phyloP scores from a whole-genome alignment of 371 early-diverging fungal species.

The Apophysomyces trapeziformis region DNA sequence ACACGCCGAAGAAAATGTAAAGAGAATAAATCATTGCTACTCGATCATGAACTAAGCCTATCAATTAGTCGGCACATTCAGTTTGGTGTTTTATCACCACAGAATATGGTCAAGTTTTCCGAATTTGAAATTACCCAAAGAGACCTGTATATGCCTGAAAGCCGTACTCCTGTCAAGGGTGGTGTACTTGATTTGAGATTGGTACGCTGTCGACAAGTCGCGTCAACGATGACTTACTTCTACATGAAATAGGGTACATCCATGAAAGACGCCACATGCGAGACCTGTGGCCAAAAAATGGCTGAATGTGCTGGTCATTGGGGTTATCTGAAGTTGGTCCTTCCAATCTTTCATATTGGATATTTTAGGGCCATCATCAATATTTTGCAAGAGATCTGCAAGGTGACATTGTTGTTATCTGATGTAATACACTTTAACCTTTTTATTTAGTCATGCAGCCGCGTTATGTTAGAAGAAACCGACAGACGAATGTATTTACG shows the following conservation, averaged over 20 bases:
- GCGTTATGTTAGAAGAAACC: slow-evolving; percentile 85
- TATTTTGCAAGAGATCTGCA: slow-evolving; percentile 98
- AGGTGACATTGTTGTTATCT: slow-evolving; percentile 50
- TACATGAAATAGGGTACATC: slow-evolving; percentile 76
- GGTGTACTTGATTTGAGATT: slow-evolving; percentile 93
- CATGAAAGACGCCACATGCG: slow-evolving; percentile 85
- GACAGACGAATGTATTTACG: slow-evolving; percentile 75
- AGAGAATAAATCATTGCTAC: slow-evolving; percentile 7
- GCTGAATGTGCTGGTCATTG: slow-evolving; percentile 98
- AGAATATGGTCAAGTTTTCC: slow-evolving; percentile 82
- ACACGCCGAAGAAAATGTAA: slow-evolving; percentile 84
- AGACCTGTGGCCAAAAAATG: slow-evolving; percentile 91
- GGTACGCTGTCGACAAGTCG: slow-evolving; percentile 46
- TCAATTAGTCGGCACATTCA: slow-evolving; percentile 80
- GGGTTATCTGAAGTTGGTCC: slow-evolving; percentile 92
- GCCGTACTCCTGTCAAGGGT: slow-evolving; percentile 78
- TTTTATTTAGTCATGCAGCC: slow-evolving; percentile 73
- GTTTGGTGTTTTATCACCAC: slow-evolving; percentile 88
- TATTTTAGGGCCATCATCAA: slow-evolving; percentile 90
- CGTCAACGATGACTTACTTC: background rate
- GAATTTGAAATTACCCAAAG: slow-evolving; percentile 91
- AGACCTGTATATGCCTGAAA: slow-evolving; percentile 88
- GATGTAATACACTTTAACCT: too few relatives aligned
- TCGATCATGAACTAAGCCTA: slow-evolving; percentile 16
- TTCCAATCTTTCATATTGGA: slow-evolving; percentile 99